Evolutionary conservation across 2,329 filamentous ascomycete genomes (phyloP), one percentile per base, ranked within the genome.

Genomic region (Fragosphaeria purpurea): DNA sequence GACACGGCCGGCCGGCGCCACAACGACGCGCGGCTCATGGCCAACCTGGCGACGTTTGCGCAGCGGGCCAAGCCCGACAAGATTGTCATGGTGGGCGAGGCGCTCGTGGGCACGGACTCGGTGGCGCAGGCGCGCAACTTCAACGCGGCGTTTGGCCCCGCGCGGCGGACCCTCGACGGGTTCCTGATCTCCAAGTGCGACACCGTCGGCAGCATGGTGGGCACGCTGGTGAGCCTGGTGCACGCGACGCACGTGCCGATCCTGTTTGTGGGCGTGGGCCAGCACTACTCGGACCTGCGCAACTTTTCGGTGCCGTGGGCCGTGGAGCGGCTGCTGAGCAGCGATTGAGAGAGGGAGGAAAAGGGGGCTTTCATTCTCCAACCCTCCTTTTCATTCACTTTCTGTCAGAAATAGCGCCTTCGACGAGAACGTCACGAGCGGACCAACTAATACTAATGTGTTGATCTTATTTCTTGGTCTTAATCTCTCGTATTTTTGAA

Each of bases 111-210:
- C 52, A 95, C 88, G 5, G 94, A 98, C 67, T 89, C 86, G 4
- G 93, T 98, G 30, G 88, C 89, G 45, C 93, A 98, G 69, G 93
- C 94, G 4, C 80, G 90, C 61, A 96, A 96, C 70, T 98, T 98
- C 73, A 96, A 96, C 63, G 82, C 84, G 39, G 86, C 88, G 2
- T 97, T 98, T 69, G 94, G 93, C 35, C 75, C 80, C 5, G 83
- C 82, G 11, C 76, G 91, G 51, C 76, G 91, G 51, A 79, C 80
- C 33, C 76, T 98, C 39, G 94, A 98, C 68, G 93, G 93, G 6
- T 98, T 98, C 68, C 95, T 98, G 64, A 96, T 98, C 60, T 91
- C 85, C 54, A 98, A 98, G 69, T 97, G 93, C 66, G 93, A 98
- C 70, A 98, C 93, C 0, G 94, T 98, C 39, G 94, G 93, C n/a